Base-by-base conservation (phyloP, 2,329 filamentous ascomycete genomes). In the Seiridium unicorne region DNA sequence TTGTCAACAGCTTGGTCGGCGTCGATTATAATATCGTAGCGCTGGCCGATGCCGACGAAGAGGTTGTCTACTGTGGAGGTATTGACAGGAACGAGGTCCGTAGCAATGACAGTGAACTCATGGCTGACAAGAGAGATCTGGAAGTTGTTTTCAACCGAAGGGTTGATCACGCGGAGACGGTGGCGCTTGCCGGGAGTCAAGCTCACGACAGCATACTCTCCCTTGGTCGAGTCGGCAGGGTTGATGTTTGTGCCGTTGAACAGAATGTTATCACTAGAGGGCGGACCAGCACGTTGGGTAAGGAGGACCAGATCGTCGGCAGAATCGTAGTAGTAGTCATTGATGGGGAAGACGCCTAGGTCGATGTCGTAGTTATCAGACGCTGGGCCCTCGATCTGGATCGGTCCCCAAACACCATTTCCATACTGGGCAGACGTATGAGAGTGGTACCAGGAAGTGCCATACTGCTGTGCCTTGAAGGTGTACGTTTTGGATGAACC, bases 281-380 rank as follows among this genome's bases (percentile, higher is more conserved):
- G 70, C 64, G 48, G 48, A 3, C 9, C 47, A 0, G 64, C 56
- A 1, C 67, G 67, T 51, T 67, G 68, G 18, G 48, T 51, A 8
- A 18, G 34, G 6, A 44, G 5, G 18, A 54, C 58, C 35, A 62
- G 66, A 31, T 55, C 62, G 61, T 75, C 73, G 11, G 73, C 74
- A 10, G 66, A 65, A 5, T 58, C 38, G 60, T 79, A 76, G 69
- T 81, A 83, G 75, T 79, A 84, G 65, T 85, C 83, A 10, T 74
- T 78, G 32, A 85, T 72, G 10, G 78, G 73, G 6, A 81, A 72
- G 3, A 76, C 68, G 8, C 83, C 84, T 0, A 85, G 74, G 63
- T 86, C 84, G 47, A 80, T 72, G 58, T 86, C 83, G 64, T 83
- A 84, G 65, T 81, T 76, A 46, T 75, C 75, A 8, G 76, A 74